Evolutionary conservation across 2,329 filamentous ascomycete genomes (phyloP).

Genomic region (Coleophoma cylindrospora): DNA sequence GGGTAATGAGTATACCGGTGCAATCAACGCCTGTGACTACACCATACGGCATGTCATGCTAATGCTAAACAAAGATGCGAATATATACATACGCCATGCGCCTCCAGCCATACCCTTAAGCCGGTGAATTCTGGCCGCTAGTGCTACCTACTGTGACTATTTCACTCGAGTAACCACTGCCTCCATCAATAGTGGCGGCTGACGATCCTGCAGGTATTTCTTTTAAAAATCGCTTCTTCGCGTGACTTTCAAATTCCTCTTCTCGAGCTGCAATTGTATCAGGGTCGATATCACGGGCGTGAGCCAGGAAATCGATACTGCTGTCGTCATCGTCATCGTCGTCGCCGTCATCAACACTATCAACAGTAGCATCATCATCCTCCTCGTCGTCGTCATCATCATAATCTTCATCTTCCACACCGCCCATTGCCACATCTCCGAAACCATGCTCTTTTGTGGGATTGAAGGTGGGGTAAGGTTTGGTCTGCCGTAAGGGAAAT

Average conservation of each 20-base stretch:
- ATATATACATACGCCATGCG: no score
- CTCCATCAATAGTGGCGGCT: conserved; percentile 9
- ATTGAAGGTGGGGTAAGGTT: neutral
- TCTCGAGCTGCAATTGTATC: conserved; percentile 9
- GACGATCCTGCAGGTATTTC: conserved; percentile 4
- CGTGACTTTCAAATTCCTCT: conserved; percentile 10
- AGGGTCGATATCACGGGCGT: conserved; percentile 11
- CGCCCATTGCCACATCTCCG: neutral
- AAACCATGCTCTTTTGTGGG: neutral
- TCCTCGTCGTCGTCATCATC: conserved; percentile 1
- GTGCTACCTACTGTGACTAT: neutral
- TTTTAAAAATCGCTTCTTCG: neutral
- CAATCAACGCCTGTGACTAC: no score
- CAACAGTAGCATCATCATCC: neutral
- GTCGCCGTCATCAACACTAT: conserved; percentile 4
- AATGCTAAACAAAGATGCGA: no score
- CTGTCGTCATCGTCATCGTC: conserved; percentile 12
- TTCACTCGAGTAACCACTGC: conserved; percentile 8
- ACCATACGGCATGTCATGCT: no score
- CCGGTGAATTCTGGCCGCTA: neutral
- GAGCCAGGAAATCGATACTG: conserved; percentile 18
- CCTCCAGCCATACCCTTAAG: no score
- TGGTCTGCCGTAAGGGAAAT: neutral
- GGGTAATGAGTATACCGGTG: no score
- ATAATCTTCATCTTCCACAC: neutral